Base-by-base conservation (phyloP, 225 moss, liverwort and hornwort species). In the Pseudisothecium myosuroides region DNA sequence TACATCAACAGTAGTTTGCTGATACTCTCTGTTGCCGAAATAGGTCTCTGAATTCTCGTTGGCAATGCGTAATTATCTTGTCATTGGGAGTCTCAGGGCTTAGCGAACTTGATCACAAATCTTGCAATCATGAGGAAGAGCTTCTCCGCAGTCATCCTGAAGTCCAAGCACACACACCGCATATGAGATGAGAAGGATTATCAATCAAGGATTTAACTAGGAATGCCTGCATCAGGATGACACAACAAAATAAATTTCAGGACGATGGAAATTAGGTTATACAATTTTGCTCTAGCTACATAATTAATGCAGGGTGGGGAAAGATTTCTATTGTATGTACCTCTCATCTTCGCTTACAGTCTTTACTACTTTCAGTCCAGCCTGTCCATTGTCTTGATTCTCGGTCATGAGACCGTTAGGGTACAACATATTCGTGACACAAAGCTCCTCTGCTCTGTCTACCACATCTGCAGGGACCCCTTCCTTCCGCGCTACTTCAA, bases 401-500 rank as follows among this genome's bases (percentile, higher is more conserved):
- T 91, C 73, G 90, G 87, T 63, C 58, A 68, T 43, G 31, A 86
- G 41, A 47, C 94, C 92, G 72, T 88, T 88, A 10, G 93, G 94
- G 62, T 93, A 91, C 74, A 93, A 81, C 64, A 93, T 90, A 69
- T 89, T 92, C n/a, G 90, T 89, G 28, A 94, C 91, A 78, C 93
- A 95, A 73, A 97, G 95, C 76, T 95, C 93, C 90, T 97, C 97
- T 12, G 98, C 98, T 90, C 98, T 90, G 78, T 95, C 90, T 29
- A 99, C 90, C 50, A 99, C 95, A 75, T 88, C 90, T 13, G 92
- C 92, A 77, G 95, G 94, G 45, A 97, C 98, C 15, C 98, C 98
- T 94, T 99, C 98, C 90, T 93, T 97, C 86, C 97, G 95, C 21
- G 98, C 98, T 54, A 96, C 96, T 85, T 99, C 98, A 89, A 99